Evolutionary conservation across 768 basidiomycete species (phyloP), one percentile per base, ranked within the genome.

Genomic region (Tylopilus vinaceipallidus): DNA sequence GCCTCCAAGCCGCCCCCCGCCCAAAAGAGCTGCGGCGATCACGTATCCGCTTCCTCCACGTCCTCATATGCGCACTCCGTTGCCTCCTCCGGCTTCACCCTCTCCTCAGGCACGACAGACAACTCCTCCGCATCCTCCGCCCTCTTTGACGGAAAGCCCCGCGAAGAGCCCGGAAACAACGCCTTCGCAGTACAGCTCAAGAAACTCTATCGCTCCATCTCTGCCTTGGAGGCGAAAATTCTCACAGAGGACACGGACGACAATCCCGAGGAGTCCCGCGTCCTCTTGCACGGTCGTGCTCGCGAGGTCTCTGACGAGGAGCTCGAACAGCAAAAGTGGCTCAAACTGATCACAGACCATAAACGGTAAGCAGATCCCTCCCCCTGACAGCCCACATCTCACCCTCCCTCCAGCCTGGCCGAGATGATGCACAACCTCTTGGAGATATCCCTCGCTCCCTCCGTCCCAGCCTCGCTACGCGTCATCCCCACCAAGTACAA

Each of bases 401-500:
- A 45, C 9, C 7, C 16, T 14, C 40, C 36, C 36, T 19, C n/a
- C 58, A 98, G 95, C 52, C 80, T 98, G 6, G 92, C 90, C 0
- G 95, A 98, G 57, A 80, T 82, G 51, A 91, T 95, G 58, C 92
- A 94, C 68, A 86, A 89, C 52, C 80, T 99, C 23, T 80, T 99
- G 45, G 79, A 83, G 33, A 82, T 95, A 1, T 90, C 93, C 0
- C 80, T 91, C 33, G 85, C 94, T 3, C 91, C 94, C 1, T 82
- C 82, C 10, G 86, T 95, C 0, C 95, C 97, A 0, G 84, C 89
- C 0, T 94, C 93, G 0, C 73, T 98, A 2, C 87, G 93, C 38
- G 84, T 86, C 50, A 89, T 98, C 42, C 92, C 95, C 0, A 83
- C 81, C 33, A 95, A 94, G 61, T 98, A 98, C 75, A 97, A 97